phyloP scores from a whole-genome alignment of 805 yeast species.

The Suhomyces canberraensis region DNA sequence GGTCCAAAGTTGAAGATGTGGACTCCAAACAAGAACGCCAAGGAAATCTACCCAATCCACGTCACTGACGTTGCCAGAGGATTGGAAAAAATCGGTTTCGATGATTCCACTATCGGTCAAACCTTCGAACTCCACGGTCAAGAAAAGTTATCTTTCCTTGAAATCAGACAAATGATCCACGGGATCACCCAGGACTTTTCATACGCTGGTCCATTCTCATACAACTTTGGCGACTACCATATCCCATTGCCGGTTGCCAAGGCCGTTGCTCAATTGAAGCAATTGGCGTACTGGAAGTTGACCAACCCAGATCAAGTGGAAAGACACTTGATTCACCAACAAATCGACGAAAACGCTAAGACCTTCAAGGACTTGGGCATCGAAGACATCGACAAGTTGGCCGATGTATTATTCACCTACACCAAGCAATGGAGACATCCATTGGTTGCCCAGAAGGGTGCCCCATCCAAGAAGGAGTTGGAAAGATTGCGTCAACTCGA shows the following conservation, averaged over 20 bases:
- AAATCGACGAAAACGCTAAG: slow-evolving; percentile 54
- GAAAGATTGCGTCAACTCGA: slow-evolving; percentile 43
- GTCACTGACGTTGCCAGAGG: slow-evolving; percentile 76
- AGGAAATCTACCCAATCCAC: slow-evolving; percentile 67
- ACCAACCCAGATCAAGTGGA: slow-evolving; percentile 71
- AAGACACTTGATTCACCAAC: slow-evolving; percentile 69
- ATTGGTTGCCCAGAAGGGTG: slow-evolving; percentile 44
- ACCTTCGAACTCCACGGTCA: slow-evolving; percentile 72
- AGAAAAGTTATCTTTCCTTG: slow-evolving; percentile 57
- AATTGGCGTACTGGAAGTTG: slow-evolving; percentile 43
- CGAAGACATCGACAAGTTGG: slow-evolving; percentile 37
- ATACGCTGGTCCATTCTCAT: slow-evolving; percentile 43
- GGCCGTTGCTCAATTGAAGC: slow-evolving; percentile 42
- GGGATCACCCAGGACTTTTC: slow-evolving; percentile 52
- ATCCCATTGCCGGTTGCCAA: slow-evolving; percentile 46
- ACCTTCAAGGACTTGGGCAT: slow-evolving; percentile 73
- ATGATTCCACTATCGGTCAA: slow-evolving; percentile 76
- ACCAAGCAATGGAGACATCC: slow-evolving; percentile 51
- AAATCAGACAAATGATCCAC: slow-evolving; percentile 69
- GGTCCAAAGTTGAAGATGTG: slow-evolving; percentile 56
- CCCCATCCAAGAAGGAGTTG: slow-evolving; percentile 38
- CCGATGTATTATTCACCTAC: slow-evolving; percentile 43
- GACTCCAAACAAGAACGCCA: slow-evolving; percentile 63
- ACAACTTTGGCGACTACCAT: slow-evolving; percentile 40
- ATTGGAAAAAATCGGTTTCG: slow-evolving; percentile 72